phyloP scores from a whole-genome alignment of 495 filamentous ascomycete genomes.

The Daldinia childiae region DNA sequence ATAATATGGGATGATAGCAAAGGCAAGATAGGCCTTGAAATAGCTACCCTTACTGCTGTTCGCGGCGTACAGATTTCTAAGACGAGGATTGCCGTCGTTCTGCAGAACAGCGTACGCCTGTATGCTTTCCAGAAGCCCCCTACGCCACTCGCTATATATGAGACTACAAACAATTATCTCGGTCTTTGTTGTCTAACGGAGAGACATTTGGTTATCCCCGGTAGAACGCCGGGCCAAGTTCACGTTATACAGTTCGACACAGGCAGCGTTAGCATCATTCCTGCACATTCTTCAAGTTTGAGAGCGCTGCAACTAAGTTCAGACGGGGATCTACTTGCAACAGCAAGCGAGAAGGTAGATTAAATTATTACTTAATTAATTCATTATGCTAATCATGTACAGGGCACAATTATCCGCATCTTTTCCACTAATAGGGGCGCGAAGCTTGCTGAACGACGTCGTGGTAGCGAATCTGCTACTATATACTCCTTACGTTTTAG shows the following conservation, averaged over 20 bases:
- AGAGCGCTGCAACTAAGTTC: slow-evolving; percentile 81
- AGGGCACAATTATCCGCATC: slow-evolving; percentile 90
- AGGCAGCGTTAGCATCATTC: slow-evolving; percentile 91
- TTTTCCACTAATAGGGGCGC: slow-evolving; percentile 81
- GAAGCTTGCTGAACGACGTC: slow-evolving; percentile 81
- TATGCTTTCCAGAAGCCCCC: slow-evolving; percentile 83
- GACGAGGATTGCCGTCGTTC: slow-evolving; percentile 79
- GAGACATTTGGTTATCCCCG: slow-evolving; percentile 81
- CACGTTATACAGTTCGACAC: slow-evolving; percentile 84
- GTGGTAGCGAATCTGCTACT: slow-evolving; percentile 86
- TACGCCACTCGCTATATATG: slow-evolving; percentile 75
- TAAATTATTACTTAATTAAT: background rate
- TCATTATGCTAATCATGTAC: background rate
- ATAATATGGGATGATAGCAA: slow-evolving; percentile 93
- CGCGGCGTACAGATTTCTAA: slow-evolving; percentile 81
- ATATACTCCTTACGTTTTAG: slow-evolving; percentile 90
- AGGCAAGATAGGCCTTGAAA: slow-evolving; percentile 72
- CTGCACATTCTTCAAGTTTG: slow-evolving; percentile 83
- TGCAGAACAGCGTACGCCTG: slow-evolving; percentile 83
- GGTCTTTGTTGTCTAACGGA: slow-evolving; percentile 82
- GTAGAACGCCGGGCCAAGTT: slow-evolving; percentile 86
- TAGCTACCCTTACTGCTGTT: slow-evolving; percentile 67
- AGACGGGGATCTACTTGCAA: slow-evolving; percentile 85
- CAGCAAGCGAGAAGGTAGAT: slow-evolving; percentile 84
- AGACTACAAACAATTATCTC: slow-evolving; percentile 86